Evolutionary conservation across 2,329 filamentous ascomycete genomes (phyloP), one percentile per base, ranked within the genome.

Genomic region (Colletotrichum sp.): DNA sequence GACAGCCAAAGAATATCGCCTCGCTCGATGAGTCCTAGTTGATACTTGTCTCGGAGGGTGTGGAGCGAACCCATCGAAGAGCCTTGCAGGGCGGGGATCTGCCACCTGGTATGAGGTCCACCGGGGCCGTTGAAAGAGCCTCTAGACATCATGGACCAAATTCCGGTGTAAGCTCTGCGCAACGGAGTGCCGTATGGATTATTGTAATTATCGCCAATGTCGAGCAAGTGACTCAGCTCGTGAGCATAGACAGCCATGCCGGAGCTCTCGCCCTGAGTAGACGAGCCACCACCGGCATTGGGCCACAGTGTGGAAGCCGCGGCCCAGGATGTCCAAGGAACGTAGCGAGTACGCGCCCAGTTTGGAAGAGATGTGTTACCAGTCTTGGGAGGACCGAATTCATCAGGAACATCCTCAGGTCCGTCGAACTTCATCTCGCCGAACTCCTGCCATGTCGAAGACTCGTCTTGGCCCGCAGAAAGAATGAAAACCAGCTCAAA

Each of bases 401-500:
- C 85, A 5, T 86, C 85, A 1, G 88, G 85, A 0, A 91, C 84
- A 62, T 89, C 87, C 18, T 89, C 86, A 15, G 84, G 86, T 8
- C 81, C 83, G 13, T 83, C 79, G 71, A 90, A 91, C 73, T 85
- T 87, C 87, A 91, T 90, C 80, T 89, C 87, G 49, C 89, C 89
- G 77, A 90, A 91, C 77, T 90, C 89, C 71, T 90, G 89, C 89
- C 89, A 91, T 0, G 89, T 89, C 0, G 88, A 88, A 0, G 88
- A 90, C 79, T 90, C 89, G 73, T 90, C 89, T 77, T 91, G 89
- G 7, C 89, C 89, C 0, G 89, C 88, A 0, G 88, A 89, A 2
- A 90, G 85, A 75, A 90, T 89, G 80, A 90, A 91, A 6, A 87
- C 88, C 2, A 91, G 82, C 79, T 91, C 89, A 63, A 83, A 91